Conservation (phyloP, 2,329 filamentous ascomycete species). For the Clarireedia homoeocarpa region DNA sequence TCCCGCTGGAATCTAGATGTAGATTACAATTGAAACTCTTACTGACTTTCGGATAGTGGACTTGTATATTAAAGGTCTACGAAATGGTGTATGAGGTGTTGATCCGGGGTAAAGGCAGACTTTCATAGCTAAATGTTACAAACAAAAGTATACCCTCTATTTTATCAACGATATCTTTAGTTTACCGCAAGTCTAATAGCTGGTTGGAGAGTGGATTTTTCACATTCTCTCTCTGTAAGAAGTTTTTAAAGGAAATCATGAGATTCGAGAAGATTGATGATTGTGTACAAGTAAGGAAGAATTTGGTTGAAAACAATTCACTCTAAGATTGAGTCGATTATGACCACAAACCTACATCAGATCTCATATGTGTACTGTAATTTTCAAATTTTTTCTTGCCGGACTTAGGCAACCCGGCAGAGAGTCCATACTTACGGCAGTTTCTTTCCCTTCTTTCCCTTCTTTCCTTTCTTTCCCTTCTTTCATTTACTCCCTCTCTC, state of each 20-base stretch:
- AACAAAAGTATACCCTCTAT: conserved; percentile 5
- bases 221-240: no score
- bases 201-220: background rate
- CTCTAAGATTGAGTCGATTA: no score
- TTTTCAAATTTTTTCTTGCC: no score
- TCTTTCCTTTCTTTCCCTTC: background rate
- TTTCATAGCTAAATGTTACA: background rate
- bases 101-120: background rate
- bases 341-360: no score
- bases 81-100: background rate
- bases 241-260: no score
- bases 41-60: conserved; percentile 1
- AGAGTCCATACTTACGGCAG: no score
- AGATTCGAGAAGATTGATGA: no score
- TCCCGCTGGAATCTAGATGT: background rate
- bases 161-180: background rate
- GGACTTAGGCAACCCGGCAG: no score
- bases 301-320: no score
- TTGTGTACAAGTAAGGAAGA: no score
- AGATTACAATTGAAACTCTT: background rate
- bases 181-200: background rate
- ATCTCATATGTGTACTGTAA: no score
- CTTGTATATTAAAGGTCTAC: conserved; percentile 6
- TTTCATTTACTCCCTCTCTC: background rate
- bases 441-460: background rate